Conservation (phyloP, 257 asterid species). For the Solanum chaucha region DNA sequence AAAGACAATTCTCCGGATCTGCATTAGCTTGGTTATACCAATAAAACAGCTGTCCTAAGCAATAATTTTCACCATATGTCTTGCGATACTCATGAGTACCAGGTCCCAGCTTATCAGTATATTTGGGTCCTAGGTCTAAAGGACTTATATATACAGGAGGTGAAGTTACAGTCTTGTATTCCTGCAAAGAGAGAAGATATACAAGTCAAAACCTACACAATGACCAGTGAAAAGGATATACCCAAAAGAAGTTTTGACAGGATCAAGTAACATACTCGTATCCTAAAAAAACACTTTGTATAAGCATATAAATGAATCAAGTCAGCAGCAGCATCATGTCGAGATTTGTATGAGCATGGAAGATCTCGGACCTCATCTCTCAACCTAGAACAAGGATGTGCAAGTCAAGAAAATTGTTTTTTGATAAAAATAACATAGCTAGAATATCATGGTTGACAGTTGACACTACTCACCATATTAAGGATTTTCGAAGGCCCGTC, state of each 20-base stretch:
- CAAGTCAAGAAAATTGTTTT: not conserved
- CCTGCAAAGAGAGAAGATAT: constrained; percentile 38
- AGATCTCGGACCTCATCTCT: constrained; percentile 95
- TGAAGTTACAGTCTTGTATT: constrained; percentile 70
- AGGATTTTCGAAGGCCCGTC: constrained; percentile 60
- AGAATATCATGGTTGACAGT: not conserved
- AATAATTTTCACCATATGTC: constrained; percentile 78
- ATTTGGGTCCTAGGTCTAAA: constrained; percentile 89
- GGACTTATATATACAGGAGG: constrained; percentile 91
- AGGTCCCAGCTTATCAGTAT: constrained; percentile 73
- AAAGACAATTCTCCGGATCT: constrained; percentile 66
- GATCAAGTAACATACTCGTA: constrained; percentile 46
- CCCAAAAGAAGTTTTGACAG: not conserved
- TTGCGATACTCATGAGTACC: constrained; percentile 80
- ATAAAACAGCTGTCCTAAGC: constrained; percentile 86
- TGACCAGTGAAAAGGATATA: not conserved
- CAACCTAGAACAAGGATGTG: constrained; percentile 48
- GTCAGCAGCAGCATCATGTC: constrained; percentile 99
- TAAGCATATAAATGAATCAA: constrained; percentile 86
- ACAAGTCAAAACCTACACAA: not conserved
- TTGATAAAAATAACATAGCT: not conserved
- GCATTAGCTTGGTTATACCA: constrained; percentile 82
- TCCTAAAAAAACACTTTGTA: constrained; percentile 66
- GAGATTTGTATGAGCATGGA: constrained; percentile 77
- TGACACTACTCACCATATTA: constrained; percentile 60